phyloP scores from a whole-genome alignment of 768 basidiomycete genomes.

The Dioszegia hungarica region DNA sequence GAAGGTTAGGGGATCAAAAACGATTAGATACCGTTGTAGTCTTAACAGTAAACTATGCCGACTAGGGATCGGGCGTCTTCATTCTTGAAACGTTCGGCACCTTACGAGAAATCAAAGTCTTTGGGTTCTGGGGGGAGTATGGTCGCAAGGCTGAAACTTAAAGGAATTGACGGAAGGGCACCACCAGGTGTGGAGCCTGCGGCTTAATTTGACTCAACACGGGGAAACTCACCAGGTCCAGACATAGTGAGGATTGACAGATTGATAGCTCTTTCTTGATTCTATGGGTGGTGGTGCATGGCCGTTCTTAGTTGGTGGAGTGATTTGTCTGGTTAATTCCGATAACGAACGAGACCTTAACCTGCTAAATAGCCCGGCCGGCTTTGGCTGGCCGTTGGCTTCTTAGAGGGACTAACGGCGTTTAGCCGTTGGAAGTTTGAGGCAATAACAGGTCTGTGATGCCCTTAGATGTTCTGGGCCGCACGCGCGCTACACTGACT shows the following conservation, averaged over 20 bases:
- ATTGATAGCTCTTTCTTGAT: constrained; percentile 80
- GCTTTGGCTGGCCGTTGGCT: constrained; percentile 69
- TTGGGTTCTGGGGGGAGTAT: constrained; percentile 79
- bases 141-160: constrained; percentile 73
- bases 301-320: constrained; percentile 80
- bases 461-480: constrained; percentile 86
- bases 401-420: constrained; percentile 81
- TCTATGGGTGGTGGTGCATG: constrained; percentile 84
- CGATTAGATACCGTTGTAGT: constrained; percentile 79
- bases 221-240: constrained; percentile 76
- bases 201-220: constrained; percentile 81
- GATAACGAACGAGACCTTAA: constrained; percentile 92
- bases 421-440: constrained; percentile 79
- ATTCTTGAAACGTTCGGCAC: constrained; percentile 69
- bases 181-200: constrained; percentile 74
- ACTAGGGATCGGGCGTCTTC: constrained; percentile 70
- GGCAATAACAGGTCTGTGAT: constrained; percentile 89
- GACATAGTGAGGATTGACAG: constrained; percentile 72
- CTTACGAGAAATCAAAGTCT: constrained; percentile 84
- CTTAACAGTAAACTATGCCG: constrained; percentile 79
- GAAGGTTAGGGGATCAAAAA: constrained; percentile 81
- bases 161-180: constrained; percentile 80
- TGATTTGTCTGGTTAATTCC: constrained; percentile 97
- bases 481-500: constrained; percentile 84
- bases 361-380: constrained; percentile 83